A percentile compares a stretch with the other conserved stretches of the same genome.
phyloP scores from a whole-genome alignment of 495 filamentous ascomycete genomes.

The Thozetella sp. region DNA sequence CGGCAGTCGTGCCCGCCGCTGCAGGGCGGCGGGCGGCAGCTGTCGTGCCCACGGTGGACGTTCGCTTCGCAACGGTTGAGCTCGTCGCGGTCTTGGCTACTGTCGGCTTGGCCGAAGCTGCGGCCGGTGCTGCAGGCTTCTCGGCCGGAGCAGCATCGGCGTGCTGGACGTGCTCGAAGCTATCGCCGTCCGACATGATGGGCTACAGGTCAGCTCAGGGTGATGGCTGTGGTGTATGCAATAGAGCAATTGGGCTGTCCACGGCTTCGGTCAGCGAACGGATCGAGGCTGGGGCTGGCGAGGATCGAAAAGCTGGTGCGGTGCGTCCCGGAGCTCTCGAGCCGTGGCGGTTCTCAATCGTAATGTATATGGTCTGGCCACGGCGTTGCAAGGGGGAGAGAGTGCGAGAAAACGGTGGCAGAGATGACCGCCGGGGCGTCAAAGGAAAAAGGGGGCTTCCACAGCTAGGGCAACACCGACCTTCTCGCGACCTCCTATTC shows the following conservation, averaged over 20 bases:
- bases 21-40: conserved; percentile 27
- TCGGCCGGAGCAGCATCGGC: conserved; percentile 35
- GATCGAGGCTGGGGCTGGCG: too few relatives aligned
- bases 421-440: background rate
- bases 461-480: too few relatives aligned
- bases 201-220: conserved; percentile 6
- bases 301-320: too few relatives aligned
- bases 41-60: conserved; percentile 22
- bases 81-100: conserved; percentile 8
- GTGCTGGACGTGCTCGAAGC: conserved; percentile 39
- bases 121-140: conserved; percentile 21
- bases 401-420: background rate
- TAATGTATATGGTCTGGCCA: too few relatives aligned
- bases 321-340: too few relatives aligned
- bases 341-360: too few relatives aligned
- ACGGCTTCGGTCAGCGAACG: too few relatives aligned
- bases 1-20: conserved; percentile 25
- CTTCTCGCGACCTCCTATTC: background rate
- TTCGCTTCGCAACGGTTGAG: conserved; percentile 17
- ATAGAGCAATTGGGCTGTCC: background rate
- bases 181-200: conserved; percentile 47
- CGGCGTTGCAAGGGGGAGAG: too few relatives aligned
- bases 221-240: background rate
- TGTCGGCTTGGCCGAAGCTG: conserved; percentile 27
- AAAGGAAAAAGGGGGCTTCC: background rate